A percentile compares a stretch with the other conserved stretches of the same genome.
These are phyloP conservation scores for Xylaria sp. DNA, from an alignment of 2,329 filamentous ascomycete genomes.

Conservation along the genomic window DNA sequence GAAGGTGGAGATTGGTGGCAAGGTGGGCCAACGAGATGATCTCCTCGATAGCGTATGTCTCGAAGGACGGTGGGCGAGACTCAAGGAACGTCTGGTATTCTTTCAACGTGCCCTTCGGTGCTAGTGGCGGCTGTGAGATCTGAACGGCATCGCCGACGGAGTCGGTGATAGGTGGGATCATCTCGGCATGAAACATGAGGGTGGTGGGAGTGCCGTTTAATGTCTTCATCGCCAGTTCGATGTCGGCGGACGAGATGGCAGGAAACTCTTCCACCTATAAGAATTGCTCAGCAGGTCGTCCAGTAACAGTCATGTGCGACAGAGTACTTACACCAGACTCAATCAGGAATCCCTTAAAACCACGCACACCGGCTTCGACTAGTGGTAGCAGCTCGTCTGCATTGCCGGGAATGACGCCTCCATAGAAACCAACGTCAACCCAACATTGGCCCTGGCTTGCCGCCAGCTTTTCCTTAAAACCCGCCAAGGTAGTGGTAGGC, in stretches of 20 bases:
- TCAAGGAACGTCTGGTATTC: slow-evolving; percentile 90
- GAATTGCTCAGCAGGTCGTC: slow-evolving; percentile 28
- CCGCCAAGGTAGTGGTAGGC: slow-evolving; percentile 86
- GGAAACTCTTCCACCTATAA: slow-evolving; percentile 90
- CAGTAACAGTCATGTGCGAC: slow-evolving; percentile 4
- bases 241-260: slow-evolving; percentile 80
- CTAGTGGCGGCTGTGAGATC: slow-evolving; percentile 69
- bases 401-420: slow-evolving; percentile 92
- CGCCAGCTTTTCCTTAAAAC: slow-evolving; percentile 81
- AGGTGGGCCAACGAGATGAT: slow-evolving; percentile 81
- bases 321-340: slow-evolving; percentile 80
- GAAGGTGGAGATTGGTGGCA: slow-evolving; percentile 81
- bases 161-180: slow-evolving; percentile 85
- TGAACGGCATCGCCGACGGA: slow-evolving; percentile 81
- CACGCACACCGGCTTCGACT: slow-evolving; percentile 83
- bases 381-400: slow-evolving; percentile 77
- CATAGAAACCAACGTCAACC: slow-evolving; percentile 99
- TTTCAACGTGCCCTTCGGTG: slow-evolving; percentile 73
- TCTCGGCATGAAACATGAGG: slow-evolving; percentile 99
- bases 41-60: slow-evolving; percentile 87
- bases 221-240: slow-evolving; percentile 78
- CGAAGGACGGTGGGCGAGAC: slow-evolving; percentile 86
- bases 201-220: slow-evolving; percentile 84
- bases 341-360: slow-evolving; percentile 98
- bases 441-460: slow-evolving; percentile 89